Conservation (phyloP, 768 basidiomycete species). For the Dacryopinax primogenitus region DNA sequence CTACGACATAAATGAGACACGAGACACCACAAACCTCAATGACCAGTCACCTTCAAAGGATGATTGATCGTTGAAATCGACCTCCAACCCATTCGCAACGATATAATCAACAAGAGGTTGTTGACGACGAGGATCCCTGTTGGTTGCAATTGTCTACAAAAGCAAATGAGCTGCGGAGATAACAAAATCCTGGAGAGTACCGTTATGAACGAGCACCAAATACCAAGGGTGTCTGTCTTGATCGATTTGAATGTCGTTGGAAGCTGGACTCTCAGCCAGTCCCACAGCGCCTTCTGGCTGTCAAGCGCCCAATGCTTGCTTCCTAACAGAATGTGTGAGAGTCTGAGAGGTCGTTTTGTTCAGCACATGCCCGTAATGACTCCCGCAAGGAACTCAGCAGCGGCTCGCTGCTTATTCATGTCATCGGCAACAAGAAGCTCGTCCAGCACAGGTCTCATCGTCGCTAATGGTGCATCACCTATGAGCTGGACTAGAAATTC, state of each 20-base stretch:
- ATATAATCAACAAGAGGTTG: slow-evolving; percentile 69
- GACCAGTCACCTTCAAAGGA: slow-evolving; percentile 47
- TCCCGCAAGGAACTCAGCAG: slow-evolving; percentile 71
- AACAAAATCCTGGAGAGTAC: slow-evolving; percentile 29
- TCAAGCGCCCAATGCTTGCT: slow-evolving; percentile 75
- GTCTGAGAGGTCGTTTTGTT: neutral
- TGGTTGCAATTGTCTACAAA: slow-evolving; percentile 56
- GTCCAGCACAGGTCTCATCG: slow-evolving; percentile 48
- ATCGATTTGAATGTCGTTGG: slow-evolving; percentile 54
- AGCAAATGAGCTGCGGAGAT: neutral
- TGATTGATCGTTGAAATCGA: slow-evolving; percentile 71
- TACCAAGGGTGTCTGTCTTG: slow-evolving; percentile 65
- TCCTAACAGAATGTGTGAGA: slow-evolving; percentile 31
- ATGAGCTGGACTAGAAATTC: slow-evolving; percentile 52
- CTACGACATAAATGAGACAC: slow-evolving; percentile 19
- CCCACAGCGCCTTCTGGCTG: slow-evolving; percentile 60
- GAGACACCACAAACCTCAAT: neutral
- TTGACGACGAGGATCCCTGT: slow-evolving; percentile 69
- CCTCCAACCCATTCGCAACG: slow-evolving; percentile 44
- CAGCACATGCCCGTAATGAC: slow-evolving; percentile 42
- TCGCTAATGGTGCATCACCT: slow-evolving; percentile 57
- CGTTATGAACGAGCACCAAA: slow-evolving; percentile 71
- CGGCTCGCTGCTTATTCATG: slow-evolving; percentile 77
- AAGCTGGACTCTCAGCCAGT: slow-evolving; percentile 63
- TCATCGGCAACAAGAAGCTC: slow-evolving; percentile 54